These are phyloP conservation scores for Suhomyces guaymorum DNA, from an alignment of 1,139 yeast species.

Conservation along the genomic window DNA sequence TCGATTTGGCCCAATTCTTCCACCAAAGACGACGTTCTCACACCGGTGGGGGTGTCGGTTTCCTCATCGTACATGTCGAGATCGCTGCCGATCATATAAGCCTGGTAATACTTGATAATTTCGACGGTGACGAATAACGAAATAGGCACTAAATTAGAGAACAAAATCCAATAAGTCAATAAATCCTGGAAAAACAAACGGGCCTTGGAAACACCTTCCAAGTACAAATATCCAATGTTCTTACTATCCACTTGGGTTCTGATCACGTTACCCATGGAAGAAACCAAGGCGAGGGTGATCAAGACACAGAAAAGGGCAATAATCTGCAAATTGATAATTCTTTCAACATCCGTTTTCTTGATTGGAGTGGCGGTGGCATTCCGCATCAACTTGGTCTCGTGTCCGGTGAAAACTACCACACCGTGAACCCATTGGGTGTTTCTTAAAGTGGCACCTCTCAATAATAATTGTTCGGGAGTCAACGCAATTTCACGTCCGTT, in stretches of 20 bases:
- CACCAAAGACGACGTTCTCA: constrained; percentile 90
- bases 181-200: constrained; percentile 80
- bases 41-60: constrained; percentile 92
- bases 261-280: constrained; percentile 86
- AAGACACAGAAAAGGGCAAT: constrained; percentile 82
- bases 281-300: constrained; percentile 70
- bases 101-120: constrained; percentile 92
- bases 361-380: constrained; percentile 99
- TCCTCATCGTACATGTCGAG: constrained; percentile 87
- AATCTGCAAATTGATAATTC: constrained; percentile 90
- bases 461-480: constrained; percentile 83
- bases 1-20: constrained; percentile 97
- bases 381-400: constrained; percentile 96
- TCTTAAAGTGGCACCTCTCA: constrained; percentile 93
- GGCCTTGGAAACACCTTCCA: constrained; percentile 70
- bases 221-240: constrained; percentile 60
- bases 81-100: constrained; percentile 89
- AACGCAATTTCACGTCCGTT: constrained; percentile 57
- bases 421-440: constrained; percentile 97
- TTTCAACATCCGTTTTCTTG: constrained; percentile 94
- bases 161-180: constrained; percentile 92
- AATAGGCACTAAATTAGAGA: constrained; percentile 93
- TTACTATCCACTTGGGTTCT: constrained; percentile 58
- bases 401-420: constrained; percentile 92
- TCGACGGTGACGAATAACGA: constrained; percentile 95